These are phyloP conservation scores for Neoascochyta sp. DNA, from an alignment of 2,329 filamentous ascomycete genomes.

Conservation along the genomic window DNA sequence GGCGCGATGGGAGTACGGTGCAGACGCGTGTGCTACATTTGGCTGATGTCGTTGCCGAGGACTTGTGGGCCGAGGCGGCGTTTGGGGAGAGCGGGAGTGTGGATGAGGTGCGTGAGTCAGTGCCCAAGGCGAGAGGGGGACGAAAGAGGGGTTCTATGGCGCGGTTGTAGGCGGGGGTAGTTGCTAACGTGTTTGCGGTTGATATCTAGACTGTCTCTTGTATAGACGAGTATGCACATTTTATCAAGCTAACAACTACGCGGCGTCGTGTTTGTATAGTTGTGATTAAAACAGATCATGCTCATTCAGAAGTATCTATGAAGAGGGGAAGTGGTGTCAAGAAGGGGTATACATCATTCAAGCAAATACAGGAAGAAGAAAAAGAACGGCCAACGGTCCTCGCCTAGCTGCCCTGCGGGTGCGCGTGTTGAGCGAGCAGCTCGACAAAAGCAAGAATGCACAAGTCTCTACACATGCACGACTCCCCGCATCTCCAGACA, in stretches of 20 bases:
- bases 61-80: conserved; percentile 57
- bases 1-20: conserved; percentile 88
- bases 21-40: conserved; percentile 74
- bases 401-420: not conserved
- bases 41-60: conserved; percentile 67
- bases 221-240: no score
- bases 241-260: no score
- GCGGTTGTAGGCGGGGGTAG: conserved; percentile 26
- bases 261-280: not conserved
- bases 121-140: conserved; percentile 24
- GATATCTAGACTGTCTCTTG: no score
- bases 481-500: no score
- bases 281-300: not conserved
- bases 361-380: conserved; percentile 16
- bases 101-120: conserved; percentile 10
- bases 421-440: not conserved
- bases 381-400: conserved; percentile 3
- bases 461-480: no score
- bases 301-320: conserved; percentile 2
- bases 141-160: conserved; percentile 35
- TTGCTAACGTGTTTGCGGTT: no score
- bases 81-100: conserved; percentile 7
- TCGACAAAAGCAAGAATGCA: conserved; percentile 1
- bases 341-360: conserved; percentile 16
- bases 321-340: conserved; percentile 4